Evolutionary conservation across 1,284 basidiomycete genomes (phyloP).

Genomic region (Wallemia hederae): DNA sequence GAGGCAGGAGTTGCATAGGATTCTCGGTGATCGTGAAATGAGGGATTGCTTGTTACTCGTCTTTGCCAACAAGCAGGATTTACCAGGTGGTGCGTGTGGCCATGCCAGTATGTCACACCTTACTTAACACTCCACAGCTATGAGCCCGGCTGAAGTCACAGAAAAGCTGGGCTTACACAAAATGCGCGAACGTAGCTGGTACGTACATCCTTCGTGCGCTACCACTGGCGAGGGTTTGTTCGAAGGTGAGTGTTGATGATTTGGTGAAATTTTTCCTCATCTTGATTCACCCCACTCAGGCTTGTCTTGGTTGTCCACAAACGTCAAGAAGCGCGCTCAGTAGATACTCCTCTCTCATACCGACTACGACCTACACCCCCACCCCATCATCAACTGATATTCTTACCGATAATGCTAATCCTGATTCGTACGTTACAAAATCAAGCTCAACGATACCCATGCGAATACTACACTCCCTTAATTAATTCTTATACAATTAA

Average conservation of each 20-base stretch:
- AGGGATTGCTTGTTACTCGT: constrained; percentile 85
- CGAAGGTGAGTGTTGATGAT: constrained; percentile 24
- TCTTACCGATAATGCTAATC: no score
- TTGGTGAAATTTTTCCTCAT: not conserved
- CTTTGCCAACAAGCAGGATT: constrained; percentile 98
- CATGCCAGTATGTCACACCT: not conserved
- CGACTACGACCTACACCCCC: no score
- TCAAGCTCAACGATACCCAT: no score
- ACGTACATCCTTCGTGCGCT: constrained; percentile 95
- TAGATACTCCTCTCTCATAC: no score
- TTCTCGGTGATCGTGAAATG: constrained; percentile 94
- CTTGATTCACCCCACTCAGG: constrained; percentile 12
- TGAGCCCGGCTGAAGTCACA: constrained; percentile 96
- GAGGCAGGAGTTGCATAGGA: constrained; percentile 78
- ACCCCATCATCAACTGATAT: no score
- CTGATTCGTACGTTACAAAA: no score
- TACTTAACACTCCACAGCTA: constrained; percentile 26
- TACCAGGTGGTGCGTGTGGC: constrained; percentile 67
- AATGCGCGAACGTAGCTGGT: constrained; percentile 95
- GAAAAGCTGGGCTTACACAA: constrained; percentile 83
- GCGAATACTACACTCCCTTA: no score
- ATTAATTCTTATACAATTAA: no score
- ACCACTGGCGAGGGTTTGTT: constrained; percentile 84
- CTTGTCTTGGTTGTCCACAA: constrained; percentile 81
- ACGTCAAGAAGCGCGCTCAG: constrained; percentile 32